Percentiles rank a stretch among this genome's conserved stretches.
phyloP scores from a whole-genome alignment of 2,329 filamentous ascomycete species.

The Teratosphaeriaceae sp. region DNA sequence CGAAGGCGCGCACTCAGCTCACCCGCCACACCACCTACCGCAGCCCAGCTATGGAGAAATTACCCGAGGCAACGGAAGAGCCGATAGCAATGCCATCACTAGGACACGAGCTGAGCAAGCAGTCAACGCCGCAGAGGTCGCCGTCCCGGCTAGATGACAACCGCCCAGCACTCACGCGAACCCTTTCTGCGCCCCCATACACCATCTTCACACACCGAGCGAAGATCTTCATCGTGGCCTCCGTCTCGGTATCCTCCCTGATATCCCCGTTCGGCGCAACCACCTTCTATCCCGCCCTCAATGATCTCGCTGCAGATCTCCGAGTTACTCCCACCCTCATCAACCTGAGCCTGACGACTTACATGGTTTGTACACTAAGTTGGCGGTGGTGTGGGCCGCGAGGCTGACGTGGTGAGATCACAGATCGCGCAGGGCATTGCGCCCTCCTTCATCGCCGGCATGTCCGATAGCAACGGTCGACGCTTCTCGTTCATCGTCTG shows the following conservation, averaged over 20 bases:
- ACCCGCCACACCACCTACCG: too few species aligned
- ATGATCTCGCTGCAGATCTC: conserved; percentile 43
- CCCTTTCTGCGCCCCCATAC: conserved; percentile 19
- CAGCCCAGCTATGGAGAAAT: too few species aligned
- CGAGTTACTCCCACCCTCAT: conserved; percentile 36
- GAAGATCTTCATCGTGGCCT: conserved; percentile 23
- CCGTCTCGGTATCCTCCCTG: conserved; percentile 22
- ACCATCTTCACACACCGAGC: conserved; percentile 19
- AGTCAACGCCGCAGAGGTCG: too few species aligned
- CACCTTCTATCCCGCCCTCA: conserved; percentile 51
- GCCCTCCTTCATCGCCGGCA: conserved; percentile 22
- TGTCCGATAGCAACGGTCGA: conserved; percentile 23
- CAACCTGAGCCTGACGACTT: conserved; percentile 52
- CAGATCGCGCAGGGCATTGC: conserved; percentile 47
- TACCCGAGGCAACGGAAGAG: too few species aligned
- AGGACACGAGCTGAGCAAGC: too few species aligned
- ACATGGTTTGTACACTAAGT: conserved; percentile 38
- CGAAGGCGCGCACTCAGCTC: too few species aligned
- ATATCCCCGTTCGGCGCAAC: conserved; percentile 29
- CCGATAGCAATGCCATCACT: too few species aligned
- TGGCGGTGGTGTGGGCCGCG: not conserved
- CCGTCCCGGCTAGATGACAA: not conserved
- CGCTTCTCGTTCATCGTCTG: conserved; percentile 22
- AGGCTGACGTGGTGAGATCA: conserved; percentile 28
- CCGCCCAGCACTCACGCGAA: conserved; percentile 7